Conservation (phyloP, 2,329 filamentous ascomycete species). For the Arachnomyces sp. region DNA sequence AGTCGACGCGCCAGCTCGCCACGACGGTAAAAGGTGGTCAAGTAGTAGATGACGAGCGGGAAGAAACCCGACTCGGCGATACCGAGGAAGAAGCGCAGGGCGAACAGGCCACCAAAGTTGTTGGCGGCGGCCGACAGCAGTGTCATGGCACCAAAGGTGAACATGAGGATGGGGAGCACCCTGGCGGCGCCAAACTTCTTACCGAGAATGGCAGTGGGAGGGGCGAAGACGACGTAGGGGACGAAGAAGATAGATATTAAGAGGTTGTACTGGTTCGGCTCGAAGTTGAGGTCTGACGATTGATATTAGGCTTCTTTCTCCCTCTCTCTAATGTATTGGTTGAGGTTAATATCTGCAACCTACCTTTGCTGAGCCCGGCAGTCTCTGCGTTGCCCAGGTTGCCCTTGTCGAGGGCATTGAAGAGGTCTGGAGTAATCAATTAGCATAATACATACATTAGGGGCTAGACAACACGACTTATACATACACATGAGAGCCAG, state of each 20-base stretch:
- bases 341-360: not conserved
- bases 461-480: not conserved
- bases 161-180: slow-evolving; percentile 62
- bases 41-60: slow-evolving; percentile 59
- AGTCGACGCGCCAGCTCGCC: slow-evolving; percentile 63
- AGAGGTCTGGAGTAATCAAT: slow-evolving; percentile 39
- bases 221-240: slow-evolving; percentile 64
- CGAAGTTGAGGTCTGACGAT: slow-evolving; percentile 48
- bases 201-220: slow-evolving; percentile 57
- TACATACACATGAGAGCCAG: slow-evolving; percentile 49
- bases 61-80: slow-evolving; percentile 64
- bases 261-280: slow-evolving; percentile 58
- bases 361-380: slow-evolving; percentile 39
- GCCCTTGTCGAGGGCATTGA: slow-evolving; percentile 45
- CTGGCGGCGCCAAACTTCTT: slow-evolving; percentile 60
- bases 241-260: slow-evolving; percentile 67
- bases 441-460: slow-evolving; percentile 2
- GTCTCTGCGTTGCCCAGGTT: slow-evolving; percentile 53
- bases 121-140: slow-evolving; percentile 49
- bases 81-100: slow-evolving; percentile 62
- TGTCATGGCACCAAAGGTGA: slow-evolving; percentile 59
- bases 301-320: slow-evolving; percentile 32
- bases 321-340: not conserved
- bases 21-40: slow-evolving; percentile 61
- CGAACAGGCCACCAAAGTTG: slow-evolving; percentile 60